Percentiles rank a stretch among this genome's conserved stretches.
Conservation (phyloP, 2,329 filamentous ascomycete species). For the Aspergillus puulaauensis region DNA sequence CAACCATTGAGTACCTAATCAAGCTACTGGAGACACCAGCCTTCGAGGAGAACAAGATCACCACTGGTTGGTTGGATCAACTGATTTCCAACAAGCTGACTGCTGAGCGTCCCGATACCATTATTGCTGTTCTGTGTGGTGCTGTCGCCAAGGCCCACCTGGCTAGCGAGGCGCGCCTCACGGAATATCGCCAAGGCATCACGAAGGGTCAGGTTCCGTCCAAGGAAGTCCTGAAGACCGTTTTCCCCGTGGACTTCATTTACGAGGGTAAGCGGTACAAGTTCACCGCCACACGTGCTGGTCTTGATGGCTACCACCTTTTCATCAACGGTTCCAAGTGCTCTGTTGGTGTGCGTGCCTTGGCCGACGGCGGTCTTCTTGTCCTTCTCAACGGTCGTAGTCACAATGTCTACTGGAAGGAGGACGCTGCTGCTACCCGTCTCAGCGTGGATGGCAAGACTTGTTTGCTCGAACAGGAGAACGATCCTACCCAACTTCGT, state of each 20-base stretch:
- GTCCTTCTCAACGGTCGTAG: slow-evolving; percentile 88
- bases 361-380: slow-evolving; percentile 90
- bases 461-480: slow-evolving; percentile 95
- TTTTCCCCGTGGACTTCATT: slow-evolving; percentile 97
- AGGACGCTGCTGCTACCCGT: slow-evolving; percentile 93
- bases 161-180: slow-evolving; percentile 84
- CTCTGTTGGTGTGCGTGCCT: slow-evolving; percentile 84
- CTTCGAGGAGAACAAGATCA: slow-evolving; percentile 99
- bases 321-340: slow-evolving; percentile 99
- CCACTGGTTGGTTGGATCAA: slow-evolving; percentile 97
- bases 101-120: slow-evolving; percentile 89
- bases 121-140: slow-evolving; percentile 91
- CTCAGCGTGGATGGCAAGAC: slow-evolving; percentile 98
- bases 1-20: slow-evolving; percentile 97
- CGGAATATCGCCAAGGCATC: slow-evolving; percentile 81
- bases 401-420: slow-evolving; percentile 99
- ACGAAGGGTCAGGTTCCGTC: slow-evolving; percentile 97
- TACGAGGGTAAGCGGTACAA: slow-evolving; percentile 97
- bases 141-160: slow-evolving; percentile 93
- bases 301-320: slow-evolving; percentile 89
- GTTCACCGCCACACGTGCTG: slow-evolving; percentile 93
- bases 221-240: slow-evolving; percentile 95
- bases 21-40: slow-evolving; percentile 97
- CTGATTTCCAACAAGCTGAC: slow-evolving; percentile 97
- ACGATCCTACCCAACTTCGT: slow-evolving; percentile 94